phyloP scores from a whole-genome alignment of 2,329 filamentous ascomycete species.

The Venturia nashicola region DNA sequence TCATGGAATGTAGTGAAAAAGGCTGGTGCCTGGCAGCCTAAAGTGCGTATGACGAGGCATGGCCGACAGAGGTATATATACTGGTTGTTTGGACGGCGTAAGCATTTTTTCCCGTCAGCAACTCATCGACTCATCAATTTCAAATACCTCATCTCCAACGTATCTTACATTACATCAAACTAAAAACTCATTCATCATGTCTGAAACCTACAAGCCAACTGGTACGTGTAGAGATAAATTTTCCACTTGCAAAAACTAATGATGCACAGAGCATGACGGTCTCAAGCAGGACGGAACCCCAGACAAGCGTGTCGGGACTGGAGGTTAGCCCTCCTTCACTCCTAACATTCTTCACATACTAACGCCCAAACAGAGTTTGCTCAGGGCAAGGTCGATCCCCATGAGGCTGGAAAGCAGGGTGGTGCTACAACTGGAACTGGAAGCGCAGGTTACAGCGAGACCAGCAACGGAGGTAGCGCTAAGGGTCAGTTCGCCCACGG shows the following conservation, averaged over 20 bases:
- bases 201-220: conserved; percentile 24
- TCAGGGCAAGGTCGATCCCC: conserved; percentile 29
- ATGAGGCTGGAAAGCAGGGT: conserved; percentile 28
- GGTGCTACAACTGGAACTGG: conserved; percentile 16
- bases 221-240: conserved; percentile 12
- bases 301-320: conserved; percentile 29
- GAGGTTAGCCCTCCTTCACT: conserved; percentile 13
- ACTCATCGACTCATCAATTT: background rate
- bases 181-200: conserved; percentile 15
- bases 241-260: background rate
- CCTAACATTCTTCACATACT: background rate
- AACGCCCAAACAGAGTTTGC: conserved; percentile 21
- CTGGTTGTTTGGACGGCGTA: background rate
- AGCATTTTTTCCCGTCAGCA: conserved; percentile 2
- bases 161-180: conserved; percentile 6
- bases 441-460: conserved; percentile 17
- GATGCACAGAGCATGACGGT: conserved; percentile 26
- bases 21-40: background rate
- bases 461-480: conserved; percentile 5
- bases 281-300: conserved; percentile 30
- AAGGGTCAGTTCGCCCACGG: conserved; percentile 7
- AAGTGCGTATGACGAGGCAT: background rate
- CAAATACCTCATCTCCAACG: background rate
- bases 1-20: background rate
- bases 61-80: background rate